These are phyloP conservation scores for Metarhizium anisopliae DNA, from an alignment of 2,329 filamentous ascomycete genomes.

Conservation along the genomic window DNA sequence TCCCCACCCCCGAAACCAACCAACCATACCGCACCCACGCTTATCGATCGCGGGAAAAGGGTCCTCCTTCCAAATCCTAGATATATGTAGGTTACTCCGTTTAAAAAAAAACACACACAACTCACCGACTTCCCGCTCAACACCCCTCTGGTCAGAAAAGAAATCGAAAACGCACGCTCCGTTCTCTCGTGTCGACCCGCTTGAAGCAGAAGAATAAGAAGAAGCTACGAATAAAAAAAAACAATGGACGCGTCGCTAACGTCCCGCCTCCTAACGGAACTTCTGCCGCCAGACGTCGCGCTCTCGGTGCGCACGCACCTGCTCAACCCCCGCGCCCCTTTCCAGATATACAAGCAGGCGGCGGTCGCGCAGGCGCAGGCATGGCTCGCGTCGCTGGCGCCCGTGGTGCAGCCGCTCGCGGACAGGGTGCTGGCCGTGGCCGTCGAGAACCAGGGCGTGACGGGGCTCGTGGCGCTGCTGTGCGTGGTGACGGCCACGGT, in stretches of 20 bases:
- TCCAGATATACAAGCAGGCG: slow-evolving; percentile 31
- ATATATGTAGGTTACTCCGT: too few relatives aligned
- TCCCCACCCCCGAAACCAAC: neutral
- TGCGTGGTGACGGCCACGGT: slow-evolving; percentile 42
- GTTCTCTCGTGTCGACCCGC: too few relatives aligned
- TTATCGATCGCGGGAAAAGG: neutral
- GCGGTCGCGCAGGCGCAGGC: slow-evolving; percentile 19
- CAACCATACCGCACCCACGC: neutral
- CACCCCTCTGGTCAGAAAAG: too few relatives aligned
- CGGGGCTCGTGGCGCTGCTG: slow-evolving; percentile 23
- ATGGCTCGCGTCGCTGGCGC: slow-evolving; percentile 24
- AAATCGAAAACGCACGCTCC: too few relatives aligned
- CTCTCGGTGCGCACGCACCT: slow-evolving; percentile 37
- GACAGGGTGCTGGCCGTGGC: slow-evolving; percentile 28
- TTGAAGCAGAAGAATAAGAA: neutral
- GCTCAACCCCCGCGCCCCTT: slow-evolving; percentile 34
- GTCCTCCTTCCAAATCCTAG: too few relatives aligned
- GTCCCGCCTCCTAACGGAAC: slow-evolving; percentile 25
- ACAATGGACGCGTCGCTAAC: slow-evolving; percentile 23
- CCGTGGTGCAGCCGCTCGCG: slow-evolving; percentile 33
- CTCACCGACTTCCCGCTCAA: neutral
- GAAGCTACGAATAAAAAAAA: neutral
- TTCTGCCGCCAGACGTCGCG: slow-evolving; percentile 36
- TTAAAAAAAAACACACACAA: neutral
- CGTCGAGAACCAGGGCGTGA: slow-evolving; percentile 24